A percentile compares a stretch with the other conserved stretches of the same genome.
Evolutionary conservation across 805 yeast species (phyloP).

Genomic region (Cyberlindnera maclurae): DNA sequence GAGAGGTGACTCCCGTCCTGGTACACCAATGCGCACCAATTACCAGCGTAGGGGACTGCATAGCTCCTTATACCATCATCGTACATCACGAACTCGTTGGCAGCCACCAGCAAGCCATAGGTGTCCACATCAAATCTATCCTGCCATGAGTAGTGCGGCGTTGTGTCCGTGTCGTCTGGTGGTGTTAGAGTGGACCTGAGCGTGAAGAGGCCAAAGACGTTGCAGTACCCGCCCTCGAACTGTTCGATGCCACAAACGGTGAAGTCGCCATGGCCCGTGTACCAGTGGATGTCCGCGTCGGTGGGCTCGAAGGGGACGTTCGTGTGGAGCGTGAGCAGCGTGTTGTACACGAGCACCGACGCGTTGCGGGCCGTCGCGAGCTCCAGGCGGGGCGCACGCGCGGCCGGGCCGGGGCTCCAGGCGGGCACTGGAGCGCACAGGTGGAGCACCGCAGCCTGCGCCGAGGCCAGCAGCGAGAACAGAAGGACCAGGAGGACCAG

Average conservation of each 20-base stretch:
- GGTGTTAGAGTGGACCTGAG: constrained; percentile 5
- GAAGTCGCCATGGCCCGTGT: constrained; percentile 6
- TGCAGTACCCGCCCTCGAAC: constrained; percentile 7
- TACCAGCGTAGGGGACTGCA: constrained; percentile 4
- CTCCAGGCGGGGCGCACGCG: constrained; percentile 4
- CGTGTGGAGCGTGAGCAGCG: constrained; percentile 3
- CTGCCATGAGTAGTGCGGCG: constrained; percentile 8
- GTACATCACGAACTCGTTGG: constrained; percentile 9
- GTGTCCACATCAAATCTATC: constrained; percentile 7
- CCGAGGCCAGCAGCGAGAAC: background rate
- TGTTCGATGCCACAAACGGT: constrained; percentile 10
- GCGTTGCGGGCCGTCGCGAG: constrained; percentile 6
- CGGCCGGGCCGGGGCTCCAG: background rate
- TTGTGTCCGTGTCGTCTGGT: background rate
- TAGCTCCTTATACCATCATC: background rate
- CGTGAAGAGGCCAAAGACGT: constrained; percentile 7
- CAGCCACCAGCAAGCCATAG: constrained; percentile 3
- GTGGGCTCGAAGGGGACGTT: constrained; percentile 5
- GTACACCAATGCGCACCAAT: constrained; percentile 8
- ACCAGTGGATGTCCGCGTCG: constrained; percentile 9
- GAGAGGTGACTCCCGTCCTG: constrained; percentile 7
- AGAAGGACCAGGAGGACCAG: background rate
- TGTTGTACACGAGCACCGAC: constrained; percentile 7
- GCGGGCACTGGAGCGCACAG: background rate
- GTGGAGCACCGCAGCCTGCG: background rate